Evolutionary conservation across 2,329 filamentous ascomycete genomes (phyloP).

Genomic region (Colletotrichum chlorophyti): DNA sequence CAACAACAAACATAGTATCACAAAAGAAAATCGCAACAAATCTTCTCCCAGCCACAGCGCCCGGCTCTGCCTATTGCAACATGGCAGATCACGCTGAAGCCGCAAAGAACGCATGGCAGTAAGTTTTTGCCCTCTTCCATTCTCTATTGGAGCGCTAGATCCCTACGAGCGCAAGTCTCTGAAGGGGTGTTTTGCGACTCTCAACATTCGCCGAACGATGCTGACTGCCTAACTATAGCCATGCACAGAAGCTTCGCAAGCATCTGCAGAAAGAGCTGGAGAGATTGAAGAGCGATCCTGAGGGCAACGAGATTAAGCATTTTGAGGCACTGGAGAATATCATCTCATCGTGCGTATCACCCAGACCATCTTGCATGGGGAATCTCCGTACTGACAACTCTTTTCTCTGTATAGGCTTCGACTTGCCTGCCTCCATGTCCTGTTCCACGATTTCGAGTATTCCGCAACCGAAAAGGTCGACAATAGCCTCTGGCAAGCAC

Average conservation of each 20-base stretch:
- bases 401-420: slow-evolving; percentile 71
- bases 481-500: slow-evolving; percentile 77
- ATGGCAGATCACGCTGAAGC: slow-evolving; percentile 29
- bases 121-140: slow-evolving; percentile 33
- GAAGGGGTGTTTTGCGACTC: too few species aligned
- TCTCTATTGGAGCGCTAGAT: too few species aligned
- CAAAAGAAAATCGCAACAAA: slow-evolving; percentile 18
- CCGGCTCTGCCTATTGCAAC: neutral
- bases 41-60: neutral
- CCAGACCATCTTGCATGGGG: slow-evolving; percentile 2
- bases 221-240: slow-evolving; percentile 37
- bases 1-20: slow-evolving; percentile 16
- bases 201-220: neutral
- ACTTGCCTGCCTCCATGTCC: slow-evolving; percentile 72
- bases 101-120: slow-evolving; percentile 48
- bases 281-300: slow-evolving; percentile 45
- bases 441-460: slow-evolving; percentile 75
- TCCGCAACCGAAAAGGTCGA: slow-evolving; percentile 71
- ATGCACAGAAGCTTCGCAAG: slow-evolving; percentile 51
- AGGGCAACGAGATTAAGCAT: slow-evolving; percentile 46
- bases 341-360: slow-evolving; percentile 47
- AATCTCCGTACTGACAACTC: slow-evolving; percentile 22
- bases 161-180: too few species aligned
- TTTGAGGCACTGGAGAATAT: slow-evolving; percentile 52
- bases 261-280: slow-evolving; percentile 51